phyloP scores from a whole-genome alignment of 305 asterid genomes.

The Fraxinus albicans region DNA sequence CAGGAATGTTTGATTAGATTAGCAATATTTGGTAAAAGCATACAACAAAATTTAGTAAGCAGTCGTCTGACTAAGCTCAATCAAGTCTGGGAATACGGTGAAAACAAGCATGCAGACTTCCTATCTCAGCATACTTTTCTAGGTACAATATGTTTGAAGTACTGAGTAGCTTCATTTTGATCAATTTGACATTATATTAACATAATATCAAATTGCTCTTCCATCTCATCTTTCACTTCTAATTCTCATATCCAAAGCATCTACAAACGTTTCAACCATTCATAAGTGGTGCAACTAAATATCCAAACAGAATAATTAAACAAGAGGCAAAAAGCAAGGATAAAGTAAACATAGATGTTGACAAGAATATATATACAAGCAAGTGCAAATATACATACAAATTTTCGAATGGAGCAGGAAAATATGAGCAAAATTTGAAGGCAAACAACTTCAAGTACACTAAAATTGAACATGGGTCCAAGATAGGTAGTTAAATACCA shows the following conservation, averaged over 20 bases:
- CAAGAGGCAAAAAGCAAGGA: background rate
- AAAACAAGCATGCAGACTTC: background rate
- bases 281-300: background rate
- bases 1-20: background rate
- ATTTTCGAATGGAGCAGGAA: constrained; percentile 2
- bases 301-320: background rate
- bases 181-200: background rate
- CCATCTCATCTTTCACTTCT: background rate
- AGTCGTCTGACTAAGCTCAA: background rate
- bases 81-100: background rate
- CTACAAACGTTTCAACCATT: background rate
- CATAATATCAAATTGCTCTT: background rate
- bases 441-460: constrained; percentile 8
- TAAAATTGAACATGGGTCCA: background rate
- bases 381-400: constrained; percentile 4
- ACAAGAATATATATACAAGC: background rate
- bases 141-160: background rate
- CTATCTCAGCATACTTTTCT: background rate
- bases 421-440: background rate
- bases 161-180: background rate
- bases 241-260: constrained; percentile 3
- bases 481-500: constrained; percentile 44
- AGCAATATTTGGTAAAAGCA: background rate
- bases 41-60: background rate
- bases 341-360: background rate